phyloP scores from a whole-genome alignment of 352 stramenopile genomes.

The Phytophthora ramorum region DNA sequence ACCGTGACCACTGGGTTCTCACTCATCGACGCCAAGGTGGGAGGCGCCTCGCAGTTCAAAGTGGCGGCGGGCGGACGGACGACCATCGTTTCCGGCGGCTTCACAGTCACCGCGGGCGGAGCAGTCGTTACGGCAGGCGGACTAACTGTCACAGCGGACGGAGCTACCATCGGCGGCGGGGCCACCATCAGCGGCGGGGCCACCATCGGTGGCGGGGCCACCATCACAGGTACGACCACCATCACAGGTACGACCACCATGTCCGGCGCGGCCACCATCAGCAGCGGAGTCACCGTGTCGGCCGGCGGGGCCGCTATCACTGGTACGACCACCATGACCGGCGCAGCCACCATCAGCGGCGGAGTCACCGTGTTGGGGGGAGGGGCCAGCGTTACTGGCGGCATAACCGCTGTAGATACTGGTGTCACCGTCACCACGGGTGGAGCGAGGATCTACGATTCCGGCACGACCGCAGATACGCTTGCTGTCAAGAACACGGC shows the following conservation, averaged over 20 bases:
- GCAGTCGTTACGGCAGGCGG: not conserved
- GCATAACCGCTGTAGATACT: conserved; percentile 30
- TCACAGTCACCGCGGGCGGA: not conserved
- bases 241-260: too few relatives aligned
- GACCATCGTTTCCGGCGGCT: not conserved
- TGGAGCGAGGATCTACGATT: not conserved
- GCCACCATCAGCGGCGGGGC: too few relatives aligned
- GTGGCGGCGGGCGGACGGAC: not conserved
- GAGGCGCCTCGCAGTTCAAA: conserved; percentile 8
- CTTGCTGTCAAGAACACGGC: conserved; percentile 6
- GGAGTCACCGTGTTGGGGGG: not conserved
- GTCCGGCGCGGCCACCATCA: too few relatives aligned
- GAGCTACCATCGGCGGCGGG: too few relatives aligned
- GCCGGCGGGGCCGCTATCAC: too few relatives aligned
- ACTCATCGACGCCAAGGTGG: conserved; percentile 4
- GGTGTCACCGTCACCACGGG: conserved; percentile 8
- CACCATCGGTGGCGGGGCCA: too few relatives aligned
- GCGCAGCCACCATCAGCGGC: not conserved
- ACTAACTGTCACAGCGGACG: too few relatives aligned
- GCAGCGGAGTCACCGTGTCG: too few relatives aligned
- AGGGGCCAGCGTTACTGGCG: too few relatives aligned
- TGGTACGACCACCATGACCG: too few relatives aligned
- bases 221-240: too few relatives aligned
- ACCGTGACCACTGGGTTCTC: not conserved
- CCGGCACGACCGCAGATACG: not conserved